Conservation (phyloP, 2,329 filamentous ascomycete species). For the Coniochaeta pulveracea region DNA sequence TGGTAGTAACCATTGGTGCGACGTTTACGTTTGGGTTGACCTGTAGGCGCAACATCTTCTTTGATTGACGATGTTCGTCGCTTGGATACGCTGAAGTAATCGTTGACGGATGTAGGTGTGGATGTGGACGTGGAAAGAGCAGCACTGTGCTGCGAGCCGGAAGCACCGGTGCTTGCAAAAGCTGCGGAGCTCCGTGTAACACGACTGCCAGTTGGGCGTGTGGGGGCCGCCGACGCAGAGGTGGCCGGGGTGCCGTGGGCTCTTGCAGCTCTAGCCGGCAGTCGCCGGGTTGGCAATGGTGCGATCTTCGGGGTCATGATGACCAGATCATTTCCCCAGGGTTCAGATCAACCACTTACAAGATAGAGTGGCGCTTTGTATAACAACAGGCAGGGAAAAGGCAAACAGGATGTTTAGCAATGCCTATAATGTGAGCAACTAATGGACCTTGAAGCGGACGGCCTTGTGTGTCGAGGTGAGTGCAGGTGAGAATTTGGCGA, state of each 20-base stretch:
- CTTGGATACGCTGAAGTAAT: background rate
- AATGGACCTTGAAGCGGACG: too few relatives aligned
- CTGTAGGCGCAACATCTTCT: too few relatives aligned
- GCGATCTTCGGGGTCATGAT: too few relatives aligned
- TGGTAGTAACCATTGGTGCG: background rate
- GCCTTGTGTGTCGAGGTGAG: too few relatives aligned
- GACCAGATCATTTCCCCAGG: too few relatives aligned
- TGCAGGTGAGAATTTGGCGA: too few relatives aligned
- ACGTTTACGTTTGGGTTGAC: background rate
- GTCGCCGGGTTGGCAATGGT: background rate
- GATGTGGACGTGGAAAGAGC: background rate
- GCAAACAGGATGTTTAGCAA: too few relatives aligned
- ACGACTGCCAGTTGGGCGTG: background rate
- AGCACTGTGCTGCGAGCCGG: background rate
- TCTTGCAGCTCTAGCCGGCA: background rate
- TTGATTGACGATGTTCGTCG: background rate
- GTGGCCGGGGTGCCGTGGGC: background rate
- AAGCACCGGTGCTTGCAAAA: background rate
- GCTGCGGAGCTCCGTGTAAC: conserved; percentile 4
- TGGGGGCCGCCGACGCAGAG: background rate
- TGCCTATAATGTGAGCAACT: too few relatives aligned
- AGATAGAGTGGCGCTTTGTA: too few relatives aligned
- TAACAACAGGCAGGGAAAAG: too few relatives aligned
- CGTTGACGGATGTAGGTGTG: background rate
- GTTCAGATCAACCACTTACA: too few relatives aligned